Evolutionary conservation across 768 basidiomycete genomes (phyloP).

Genomic region (Hysterangium stoloniferum): DNA sequence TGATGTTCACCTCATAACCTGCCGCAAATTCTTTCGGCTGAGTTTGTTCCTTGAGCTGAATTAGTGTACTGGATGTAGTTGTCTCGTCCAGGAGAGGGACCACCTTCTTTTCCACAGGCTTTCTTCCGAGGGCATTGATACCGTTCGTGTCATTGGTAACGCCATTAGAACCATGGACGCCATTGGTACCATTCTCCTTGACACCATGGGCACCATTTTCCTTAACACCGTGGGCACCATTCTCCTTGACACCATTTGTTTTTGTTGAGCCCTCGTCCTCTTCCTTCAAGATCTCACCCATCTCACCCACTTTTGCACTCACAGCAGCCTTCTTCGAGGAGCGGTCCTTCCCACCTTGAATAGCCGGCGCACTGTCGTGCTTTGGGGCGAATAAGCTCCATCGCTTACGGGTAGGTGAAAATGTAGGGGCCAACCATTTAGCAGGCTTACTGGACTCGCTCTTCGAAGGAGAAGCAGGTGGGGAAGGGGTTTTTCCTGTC

Average conservation of each 20-base stretch:
- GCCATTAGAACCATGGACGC: background rate
- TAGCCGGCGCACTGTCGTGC: constrained; percentile 20
- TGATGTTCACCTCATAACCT: constrained; percentile 12
- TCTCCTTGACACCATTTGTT: constrained; percentile 11
- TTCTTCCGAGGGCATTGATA: constrained; percentile 6
- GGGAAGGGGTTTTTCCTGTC: constrained; percentile 21
- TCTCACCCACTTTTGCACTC: constrained; percentile 45
- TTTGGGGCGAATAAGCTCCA: constrained; percentile 49
- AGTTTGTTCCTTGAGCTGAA: constrained; percentile 11
- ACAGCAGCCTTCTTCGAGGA: constrained; percentile 18
- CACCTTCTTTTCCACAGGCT: constrained; percentile 1
- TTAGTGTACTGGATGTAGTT: background rate
- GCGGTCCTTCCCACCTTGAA: constrained; percentile 27
- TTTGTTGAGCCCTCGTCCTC: constrained; percentile 32
- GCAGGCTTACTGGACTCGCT: constrained; percentile 20
- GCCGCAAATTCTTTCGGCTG: constrained; percentile 13
- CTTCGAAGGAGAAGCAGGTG: constrained; percentile 22
- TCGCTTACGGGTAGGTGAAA: constrained; percentile 48
- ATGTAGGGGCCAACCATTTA: constrained; percentile 34
- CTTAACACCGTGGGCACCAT: constrained; percentile 13
- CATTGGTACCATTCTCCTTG: background rate
- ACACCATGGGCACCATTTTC: background rate
- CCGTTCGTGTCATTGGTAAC: too few species aligned
- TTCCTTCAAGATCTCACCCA: constrained; percentile 62
- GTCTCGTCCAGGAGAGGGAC: background rate